Conservation (phyloP, 139 green algal species). For the Haematococcus sp. region DNA sequence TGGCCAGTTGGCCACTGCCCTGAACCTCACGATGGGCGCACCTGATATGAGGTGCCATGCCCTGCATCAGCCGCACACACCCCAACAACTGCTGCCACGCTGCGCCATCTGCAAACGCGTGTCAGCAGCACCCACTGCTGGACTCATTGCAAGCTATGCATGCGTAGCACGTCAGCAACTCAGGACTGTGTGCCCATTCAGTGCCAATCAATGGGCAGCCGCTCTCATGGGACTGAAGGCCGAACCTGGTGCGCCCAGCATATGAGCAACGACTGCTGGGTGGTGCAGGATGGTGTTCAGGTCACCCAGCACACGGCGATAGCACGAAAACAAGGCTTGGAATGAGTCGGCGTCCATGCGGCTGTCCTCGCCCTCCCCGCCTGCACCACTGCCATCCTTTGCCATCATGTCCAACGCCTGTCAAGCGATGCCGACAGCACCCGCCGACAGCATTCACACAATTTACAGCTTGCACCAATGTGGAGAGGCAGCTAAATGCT, state of each 20-base stretch:
- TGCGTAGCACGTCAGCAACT: no score
- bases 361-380: background rate
- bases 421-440: no score
- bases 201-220: no score
- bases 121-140: no score
- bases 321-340: background rate
- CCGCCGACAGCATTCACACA: no score
- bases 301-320: constrained; percentile 37
- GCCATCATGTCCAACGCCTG: background rate
- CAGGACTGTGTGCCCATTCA: no score
- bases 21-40: background rate
- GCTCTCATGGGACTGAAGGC: no score
- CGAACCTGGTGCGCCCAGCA: constrained; percentile 16
- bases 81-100: background rate
- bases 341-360: background rate
- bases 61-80: constrained; percentile 2
- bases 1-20: background rate
- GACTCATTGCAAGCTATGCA: no score
- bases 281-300: constrained; percentile 29
- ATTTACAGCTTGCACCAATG: background rate
- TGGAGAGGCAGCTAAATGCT: background rate
- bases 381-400: background rate
- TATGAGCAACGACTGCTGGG: constrained; percentile 7
- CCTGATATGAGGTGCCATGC: background rate
- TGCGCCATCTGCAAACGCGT: no score